Evolutionary conservation across 352 stramenopile species (phyloP), one percentile per base, ranked within the genome.

Genomic region (Globisporangium yorkense): DNA sequence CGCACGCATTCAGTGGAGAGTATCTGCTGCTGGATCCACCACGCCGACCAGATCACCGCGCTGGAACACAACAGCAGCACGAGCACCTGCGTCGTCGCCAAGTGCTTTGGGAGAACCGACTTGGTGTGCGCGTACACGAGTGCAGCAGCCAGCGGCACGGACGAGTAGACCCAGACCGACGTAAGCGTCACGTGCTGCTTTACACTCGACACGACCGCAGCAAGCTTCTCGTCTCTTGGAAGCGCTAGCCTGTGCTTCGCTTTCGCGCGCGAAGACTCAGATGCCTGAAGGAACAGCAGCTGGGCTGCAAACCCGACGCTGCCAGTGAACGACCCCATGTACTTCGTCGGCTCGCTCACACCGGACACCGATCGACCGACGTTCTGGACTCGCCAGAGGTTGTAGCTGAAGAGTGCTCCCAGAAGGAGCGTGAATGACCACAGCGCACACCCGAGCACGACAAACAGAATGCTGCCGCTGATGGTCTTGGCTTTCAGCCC

Each of bases 341-440:
- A 86, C 10, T 62, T 57, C 1, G 72, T 76, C 39, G 62, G 51
- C 33, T 41, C 50, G 43, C n/a, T 57, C 18, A 27, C 21, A 47
- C 41, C 46, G 41, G 51, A 15, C 39, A 60, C 2, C 35, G 35
- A 18, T 21, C 51, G 8, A n/a, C 33, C 13, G 48, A 29, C 46
- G 5, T 59, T 55, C 62, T 86, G 59, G 7, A 69, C 54, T 20
- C 52, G 52, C 66, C 71, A 78, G 15, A 86, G 43, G n/a, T 72
- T 66, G 54, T 75, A 70, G 47, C 66, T 79, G 37, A 76, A 86
- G 18, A 86, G 52, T 1, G 56, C 67, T 3, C 68, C 75, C 3
- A 86, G 60, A 2, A 86, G 61, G 35, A 86, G 61, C 16, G 75
- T 84, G 56, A 84, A 79, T 15, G 75, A 86, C 75, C 75, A 84